Evolutionary conservation across 768 basidiomycete genomes (phyloP), one percentile per base, ranked within the genome.

Genomic region (Trametes maxima): DNA sequence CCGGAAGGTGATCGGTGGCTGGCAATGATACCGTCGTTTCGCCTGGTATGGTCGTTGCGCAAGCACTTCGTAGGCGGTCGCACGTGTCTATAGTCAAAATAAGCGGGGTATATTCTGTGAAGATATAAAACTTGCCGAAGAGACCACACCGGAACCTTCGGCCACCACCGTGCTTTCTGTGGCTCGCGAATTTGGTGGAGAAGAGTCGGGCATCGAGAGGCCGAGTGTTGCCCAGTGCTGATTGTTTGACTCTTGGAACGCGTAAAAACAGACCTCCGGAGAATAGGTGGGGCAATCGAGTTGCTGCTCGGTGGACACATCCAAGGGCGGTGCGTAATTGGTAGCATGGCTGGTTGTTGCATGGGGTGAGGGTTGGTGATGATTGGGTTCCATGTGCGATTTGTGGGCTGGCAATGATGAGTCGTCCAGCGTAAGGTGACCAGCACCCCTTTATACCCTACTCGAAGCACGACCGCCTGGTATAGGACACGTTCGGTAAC

Each of bases 1-100:
- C 17, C 37, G 37, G 48, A 64, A 64, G 14, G 46, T 2, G 33
- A 64, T 56, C 10, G 53, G 54, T 2, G 57, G 42, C n/a, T 54
- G 10, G 2, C 39, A 37, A 8, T 44, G 14, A 24, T 48, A 59
- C 6, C 43, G 57, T 5, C 62, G 57, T 35, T 52, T 64, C n/a
- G 57, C 49, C 3, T 56, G 25, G 37, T 64, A 59, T 4, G 12
- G 22, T 25, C 35, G 39, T 14, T 64, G 62, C 2, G 54, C 53
- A 8, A 62, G 51, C 8, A 52, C 16, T 33, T 52, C 48, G 16
- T 45, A 57, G 3, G 48, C 24, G 8, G 7, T 3, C 22, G 12
- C 36, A 2, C 49, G 37, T n/a, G n/a, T 40, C 53, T 60, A 46
- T n/a, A 25, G 13, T 13, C 17, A 11, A 24, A 4, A 39, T 51